Evolutionary conservation across 1,284 basidiomycete genomes (phyloP).

Genomic region (Apiotrichum gamsii): DNA sequence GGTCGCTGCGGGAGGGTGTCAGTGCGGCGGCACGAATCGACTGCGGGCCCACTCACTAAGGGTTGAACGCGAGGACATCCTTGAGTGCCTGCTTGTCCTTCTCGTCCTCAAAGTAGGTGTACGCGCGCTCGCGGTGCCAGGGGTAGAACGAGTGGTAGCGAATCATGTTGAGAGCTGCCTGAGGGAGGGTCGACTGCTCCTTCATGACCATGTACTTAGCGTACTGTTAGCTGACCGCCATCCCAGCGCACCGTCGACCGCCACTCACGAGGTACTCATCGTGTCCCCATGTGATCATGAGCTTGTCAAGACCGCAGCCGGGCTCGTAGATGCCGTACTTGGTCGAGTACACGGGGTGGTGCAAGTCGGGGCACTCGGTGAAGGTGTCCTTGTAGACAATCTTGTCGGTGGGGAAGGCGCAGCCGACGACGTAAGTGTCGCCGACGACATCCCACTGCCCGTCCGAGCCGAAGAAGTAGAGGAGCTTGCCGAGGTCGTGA

Average conservation of each 20-base stretch:
- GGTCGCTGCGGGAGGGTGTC: constrained; percentile 50
- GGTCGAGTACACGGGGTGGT: constrained; percentile 64
- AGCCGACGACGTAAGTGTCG: constrained; percentile 78
- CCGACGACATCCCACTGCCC: constrained; percentile 88
- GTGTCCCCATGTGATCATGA: constrained; percentile 84
- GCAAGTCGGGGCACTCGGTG: constrained; percentile 63
- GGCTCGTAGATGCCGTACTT: constrained; percentile 72
- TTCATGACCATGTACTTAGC: constrained; percentile 28
- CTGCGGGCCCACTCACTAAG: constrained; percentile 53
- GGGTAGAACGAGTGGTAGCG: constrained; percentile 93
- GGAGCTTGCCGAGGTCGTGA: constrained; percentile 74
- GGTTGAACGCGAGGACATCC: constrained; percentile 45
- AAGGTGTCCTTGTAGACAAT: constrained; percentile 77
- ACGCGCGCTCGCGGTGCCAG: constrained; percentile 80
- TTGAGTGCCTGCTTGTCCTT: constrained; percentile 46
- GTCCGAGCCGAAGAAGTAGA: constrained; percentile 61
- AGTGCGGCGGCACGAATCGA: too few species aligned
- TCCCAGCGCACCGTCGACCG: too few species aligned
- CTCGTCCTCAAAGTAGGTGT: constrained; percentile 64
- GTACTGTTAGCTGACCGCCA: too few species aligned
- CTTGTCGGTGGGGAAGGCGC: constrained; percentile 64
- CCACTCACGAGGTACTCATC: constrained; percentile 61
- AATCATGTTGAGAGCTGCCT: constrained; percentile 81
- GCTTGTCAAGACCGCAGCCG: constrained; percentile 77
- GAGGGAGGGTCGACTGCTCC: constrained; percentile 54